Evolutionary conservation across 805 yeast genomes (phyloP), one percentile per base, ranked within the genome.

Genomic region (Wickerhamomyces ciferrii): DNA sequence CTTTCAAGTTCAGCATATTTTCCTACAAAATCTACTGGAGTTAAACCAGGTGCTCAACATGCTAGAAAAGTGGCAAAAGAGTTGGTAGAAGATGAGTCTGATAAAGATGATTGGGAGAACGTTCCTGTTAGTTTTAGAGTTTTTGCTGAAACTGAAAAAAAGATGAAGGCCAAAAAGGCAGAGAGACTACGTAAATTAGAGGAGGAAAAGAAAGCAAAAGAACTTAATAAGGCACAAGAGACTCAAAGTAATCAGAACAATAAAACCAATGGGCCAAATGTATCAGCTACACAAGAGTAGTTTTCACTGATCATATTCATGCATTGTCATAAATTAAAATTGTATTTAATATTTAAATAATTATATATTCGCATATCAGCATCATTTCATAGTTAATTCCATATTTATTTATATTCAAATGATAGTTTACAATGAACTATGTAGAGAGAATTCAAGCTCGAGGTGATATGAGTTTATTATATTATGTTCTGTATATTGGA

Each of bases 101-200:
- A 68, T 7, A 75, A 71, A 5, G 77, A 74, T 27, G 76, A 69
- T 5, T 75, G 79, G 79, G 66, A 69, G 20, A 77, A 77, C 45
- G 83, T 91, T 45, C 96, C 96, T 9, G 72, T 84, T 14, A 81
- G 85, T 20, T 81, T 92, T 54, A 75, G 79, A 48, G 97, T 80
- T 5, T 92, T 91, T 70, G 89, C 96, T 1, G 84, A 85, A 54
- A 79, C 89, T 43, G 97, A 91, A 64, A 81, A 80, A 66, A 71
- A 71, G 58, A 66, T 86, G 59, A 79, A 81, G 51, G 58, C 66
- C 41, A 69, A 67, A 46, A 42, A 53, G 44, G 31, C 53, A 47
- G 45, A 34, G n/a, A 39, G 45, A 46, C 29, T 41, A 21, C 40
- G 46, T 17, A 34, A 53, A 53, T 19, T 54, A 45, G 46, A 40